phyloP scores from a whole-genome alignment of 106 monocot genomes.

The Allium fistulosum region DNA sequence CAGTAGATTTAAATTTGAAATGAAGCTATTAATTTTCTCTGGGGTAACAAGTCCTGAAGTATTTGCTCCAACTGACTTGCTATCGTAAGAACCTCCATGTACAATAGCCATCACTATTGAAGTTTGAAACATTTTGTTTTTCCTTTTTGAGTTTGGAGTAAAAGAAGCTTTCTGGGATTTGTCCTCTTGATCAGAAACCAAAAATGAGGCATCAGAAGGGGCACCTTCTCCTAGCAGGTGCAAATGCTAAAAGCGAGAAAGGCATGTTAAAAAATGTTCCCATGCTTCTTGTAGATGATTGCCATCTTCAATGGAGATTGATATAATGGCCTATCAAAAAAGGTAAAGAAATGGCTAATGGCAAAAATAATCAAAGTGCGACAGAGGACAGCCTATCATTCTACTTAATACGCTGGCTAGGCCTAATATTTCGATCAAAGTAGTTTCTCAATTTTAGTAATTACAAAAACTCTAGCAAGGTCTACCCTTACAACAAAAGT shows the following conservation, averaged over 20 bases:
- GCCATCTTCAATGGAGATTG: constrained; percentile 78
- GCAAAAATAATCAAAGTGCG: too few relatives aligned
- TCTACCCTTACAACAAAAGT: too few relatives aligned
- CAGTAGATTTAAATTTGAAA: constrained; percentile 69
- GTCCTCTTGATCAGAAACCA: background rate
- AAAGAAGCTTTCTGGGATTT: background rate
- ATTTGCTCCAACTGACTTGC: constrained; percentile 36
- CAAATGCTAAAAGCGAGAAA: constrained; percentile 80
- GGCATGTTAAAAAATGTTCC: constrained; percentile 21
- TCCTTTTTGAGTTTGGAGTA: constrained; percentile 70
- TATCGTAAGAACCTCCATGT: constrained; percentile 79
- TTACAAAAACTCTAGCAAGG: too few relatives aligned
- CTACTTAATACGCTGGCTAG: too few relatives aligned
- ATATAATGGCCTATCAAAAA: constrained; percentile 55
- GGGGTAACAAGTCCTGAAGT: constrained; percentile 48
- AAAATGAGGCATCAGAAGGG: constrained; percentile 20
- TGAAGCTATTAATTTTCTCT: constrained; percentile 70
- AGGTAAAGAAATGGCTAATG: too few relatives aligned
- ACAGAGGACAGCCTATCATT: too few relatives aligned
- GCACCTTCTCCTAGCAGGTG: constrained; percentile 16
- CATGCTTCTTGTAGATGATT: constrained; percentile 60
- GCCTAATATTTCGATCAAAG: too few relatives aligned
- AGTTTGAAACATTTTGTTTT: too few relatives aligned
- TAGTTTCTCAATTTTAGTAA: too few relatives aligned
- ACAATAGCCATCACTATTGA: constrained; percentile 9